These are phyloP conservation scores for Crataegus laevigata DNA, from an alignment of 306 rosid genomes.

Conservation along the genomic window DNA sequence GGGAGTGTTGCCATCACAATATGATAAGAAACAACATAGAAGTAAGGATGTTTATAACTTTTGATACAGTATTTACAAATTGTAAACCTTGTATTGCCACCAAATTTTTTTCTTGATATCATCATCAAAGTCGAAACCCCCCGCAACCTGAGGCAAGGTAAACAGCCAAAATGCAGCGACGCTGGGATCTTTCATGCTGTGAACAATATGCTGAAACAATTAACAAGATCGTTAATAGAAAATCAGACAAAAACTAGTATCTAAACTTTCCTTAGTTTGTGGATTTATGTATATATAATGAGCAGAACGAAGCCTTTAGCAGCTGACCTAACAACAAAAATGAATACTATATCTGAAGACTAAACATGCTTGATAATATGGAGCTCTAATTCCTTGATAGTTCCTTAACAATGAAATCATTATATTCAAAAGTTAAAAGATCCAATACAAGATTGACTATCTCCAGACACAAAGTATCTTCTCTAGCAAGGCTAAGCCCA, in stretches of 20 bases:
- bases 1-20: not conserved
- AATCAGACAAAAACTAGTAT: conserved; percentile 18
- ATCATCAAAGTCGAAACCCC: conserved; percentile 75
- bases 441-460: not conserved
- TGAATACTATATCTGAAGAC: not conserved
- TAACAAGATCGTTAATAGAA: conserved; percentile 6
- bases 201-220: conserved; percentile 64
- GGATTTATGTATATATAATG: too few species aligned
- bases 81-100: conserved; percentile 84
- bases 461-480: not conserved
- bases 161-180: conserved; percentile 94
- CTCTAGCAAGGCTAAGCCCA: not conserved
- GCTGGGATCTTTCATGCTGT: conserved; percentile 95
- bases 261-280: too few species aligned
- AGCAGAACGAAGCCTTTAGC: not conserved
- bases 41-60: not conserved
- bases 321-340: not conserved
- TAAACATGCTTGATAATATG: not conserved
- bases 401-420: not conserved
- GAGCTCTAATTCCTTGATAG: not conserved
- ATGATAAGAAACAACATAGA: not conserved
- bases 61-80: not conserved
- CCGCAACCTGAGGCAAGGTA: conserved; percentile 81
- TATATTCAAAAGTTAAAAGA: not conserved
- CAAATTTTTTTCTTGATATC: conserved; percentile 78